These are phyloP conservation scores for Mollisiaceae sp. DNA, from an alignment of 2,329 filamentous ascomycete species.

Conservation along the genomic window DNA sequence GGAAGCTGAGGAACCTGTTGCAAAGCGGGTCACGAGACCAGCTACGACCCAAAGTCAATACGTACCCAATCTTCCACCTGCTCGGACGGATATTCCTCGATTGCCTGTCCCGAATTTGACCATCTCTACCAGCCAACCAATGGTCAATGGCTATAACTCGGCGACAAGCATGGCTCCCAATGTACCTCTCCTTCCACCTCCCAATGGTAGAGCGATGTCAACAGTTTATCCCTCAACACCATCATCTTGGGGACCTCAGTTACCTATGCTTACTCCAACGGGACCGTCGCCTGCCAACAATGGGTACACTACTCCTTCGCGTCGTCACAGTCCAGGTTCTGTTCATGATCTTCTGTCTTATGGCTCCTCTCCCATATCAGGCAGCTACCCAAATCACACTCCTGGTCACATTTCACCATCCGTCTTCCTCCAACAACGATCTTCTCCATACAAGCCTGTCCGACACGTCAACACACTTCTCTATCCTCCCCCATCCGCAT, in stretches of 20 bases:
- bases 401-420: conserved; percentile 72
- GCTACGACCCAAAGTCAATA: conserved; percentile 21
- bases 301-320: conserved; percentile 44
- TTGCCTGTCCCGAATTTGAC: conserved; percentile 76
- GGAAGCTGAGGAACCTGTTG: conserved; percentile 57
- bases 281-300: conserved; percentile 25
- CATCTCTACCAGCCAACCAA: conserved; percentile 42
- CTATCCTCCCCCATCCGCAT: conserved; percentile 81
- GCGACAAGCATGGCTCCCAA: conserved; percentile 34
- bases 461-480: conserved; percentile 89
- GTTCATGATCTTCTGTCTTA: conserved; percentile 42
- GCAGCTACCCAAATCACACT: conserved; percentile 51
- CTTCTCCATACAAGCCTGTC: conserved; percentile 91
- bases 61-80: conserved; percentile 23
- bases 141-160: conserved; percentile 29
- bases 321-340: conserved; percentile 41
- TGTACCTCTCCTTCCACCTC: conserved; percentile 39
- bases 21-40: conserved; percentile 51
- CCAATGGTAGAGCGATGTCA: conserved; percentile 68
- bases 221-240: conserved; percentile 69
- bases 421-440: conserved; percentile 83
- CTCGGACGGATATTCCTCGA: conserved; percentile 51
- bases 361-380: conserved; percentile 45
- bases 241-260: conserved; percentile 52
- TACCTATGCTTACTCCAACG: conserved; percentile 44